Conservation (phyloP, 371 early-diverging fungal species). For the Mortierella sp. region DNA sequence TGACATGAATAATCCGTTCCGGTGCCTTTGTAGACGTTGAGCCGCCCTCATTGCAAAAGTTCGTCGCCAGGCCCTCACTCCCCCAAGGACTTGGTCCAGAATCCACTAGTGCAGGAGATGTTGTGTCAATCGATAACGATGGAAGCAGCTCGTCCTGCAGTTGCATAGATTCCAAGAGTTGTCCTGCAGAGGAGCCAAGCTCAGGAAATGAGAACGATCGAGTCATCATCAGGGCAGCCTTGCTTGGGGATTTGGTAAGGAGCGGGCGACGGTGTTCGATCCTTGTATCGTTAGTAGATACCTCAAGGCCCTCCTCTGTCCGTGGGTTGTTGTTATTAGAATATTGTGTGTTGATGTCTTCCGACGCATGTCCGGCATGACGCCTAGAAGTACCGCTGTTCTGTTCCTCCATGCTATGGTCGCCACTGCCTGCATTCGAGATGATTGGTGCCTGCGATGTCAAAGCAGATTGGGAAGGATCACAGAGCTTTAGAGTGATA, state of each 20-base stretch:
- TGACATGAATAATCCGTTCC: constrained; percentile 25
- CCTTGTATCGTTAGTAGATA: not conserved
- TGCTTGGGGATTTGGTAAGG: constrained; percentile 12
- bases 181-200: constrained; percentile 23
- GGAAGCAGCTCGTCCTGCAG: constrained; percentile 1
- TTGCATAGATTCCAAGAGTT: constrained; percentile 19
- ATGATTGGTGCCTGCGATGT: not conserved
- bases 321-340: not conserved
- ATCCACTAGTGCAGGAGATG: not conserved
- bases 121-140: not conserved
- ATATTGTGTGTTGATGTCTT: not conserved
- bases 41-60: too few relatives aligned
- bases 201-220: constrained; percentile 42
- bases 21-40: not conserved
- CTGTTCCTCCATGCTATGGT: not conserved
- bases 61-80: not conserved
- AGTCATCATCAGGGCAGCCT: constrained; percentile 34
- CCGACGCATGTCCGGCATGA: constrained; percentile 19
- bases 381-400: not conserved
- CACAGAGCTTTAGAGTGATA: constrained; percentile 32
- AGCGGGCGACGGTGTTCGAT: not conserved
- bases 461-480: constrained; percentile 9
- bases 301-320: not conserved
- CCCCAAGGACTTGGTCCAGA: not conserved
- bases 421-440: not conserved